Evolutionary conservation across 1,284 basidiomycete genomes (phyloP).

Genomic region (Ustilago trichophora): DNA sequence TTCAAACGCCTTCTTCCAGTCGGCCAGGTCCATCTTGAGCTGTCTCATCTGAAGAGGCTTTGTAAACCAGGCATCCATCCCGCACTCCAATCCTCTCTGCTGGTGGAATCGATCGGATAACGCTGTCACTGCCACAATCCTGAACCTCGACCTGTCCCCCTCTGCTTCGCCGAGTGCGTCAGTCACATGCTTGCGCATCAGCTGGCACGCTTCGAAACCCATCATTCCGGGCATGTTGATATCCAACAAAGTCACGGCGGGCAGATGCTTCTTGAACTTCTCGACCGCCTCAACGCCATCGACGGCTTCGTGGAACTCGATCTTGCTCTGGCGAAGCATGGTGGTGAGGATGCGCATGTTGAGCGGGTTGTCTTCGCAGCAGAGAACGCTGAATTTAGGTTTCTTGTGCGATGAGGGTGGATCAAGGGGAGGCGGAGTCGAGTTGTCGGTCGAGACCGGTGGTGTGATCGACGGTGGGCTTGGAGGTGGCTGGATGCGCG

Average conservation of each 20-base stretch:
- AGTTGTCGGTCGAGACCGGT: neutral
- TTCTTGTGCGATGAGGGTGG: neutral
- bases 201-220: constrained; percentile 51
- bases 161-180: constrained; percentile 2
- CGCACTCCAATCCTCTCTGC: constrained; percentile 38
- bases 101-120: constrained; percentile 33
- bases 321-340: constrained; percentile 36
- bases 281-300: constrained; percentile 53
- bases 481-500: constrained; percentile 11
- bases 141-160: constrained; percentile 7
- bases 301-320: constrained; percentile 40
- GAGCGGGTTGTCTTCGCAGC: constrained; percentile 58
- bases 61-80: constrained; percentile 53
- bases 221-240: constrained; percentile 59
- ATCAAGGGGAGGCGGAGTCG: neutral
- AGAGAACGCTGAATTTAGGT: constrained; percentile 45
- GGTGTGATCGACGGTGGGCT: neutral
- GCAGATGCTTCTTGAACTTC: constrained; percentile 40
- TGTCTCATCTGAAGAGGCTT: constrained; percentile 43
- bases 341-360: constrained; percentile 51
- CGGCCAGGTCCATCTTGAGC: constrained; percentile 24
- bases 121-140: constrained; percentile 52
- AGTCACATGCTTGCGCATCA: constrained; percentile 33
- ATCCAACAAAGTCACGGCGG: constrained; percentile 50
- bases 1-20: constrained; percentile 37